phyloP scores from a whole-genome alignment of 1,284 basidiomycete genomes.

The Pseudozyma thailandica region DNA sequence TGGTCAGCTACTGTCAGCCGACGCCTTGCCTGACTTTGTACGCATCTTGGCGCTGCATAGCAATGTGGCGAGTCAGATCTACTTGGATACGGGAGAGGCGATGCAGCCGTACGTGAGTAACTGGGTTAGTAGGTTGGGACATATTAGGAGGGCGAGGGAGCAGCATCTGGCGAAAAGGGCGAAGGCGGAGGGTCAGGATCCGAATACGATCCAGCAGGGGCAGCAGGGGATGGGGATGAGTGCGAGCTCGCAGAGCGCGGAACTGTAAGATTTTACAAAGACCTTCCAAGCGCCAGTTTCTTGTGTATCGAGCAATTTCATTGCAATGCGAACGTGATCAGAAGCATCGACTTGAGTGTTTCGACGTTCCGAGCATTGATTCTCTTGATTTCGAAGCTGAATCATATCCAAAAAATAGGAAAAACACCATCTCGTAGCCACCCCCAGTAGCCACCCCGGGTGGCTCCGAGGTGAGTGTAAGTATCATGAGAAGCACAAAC shows the following conservation, averaged over 20 bases:
- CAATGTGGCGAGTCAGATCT: slow-evolving; percentile 66
- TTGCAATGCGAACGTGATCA: too few species aligned
- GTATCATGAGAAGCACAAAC: too few species aligned
- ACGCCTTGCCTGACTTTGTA: slow-evolving; percentile 60
- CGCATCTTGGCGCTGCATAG: slow-evolving; percentile 62
- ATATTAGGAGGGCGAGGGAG: slow-evolving; percentile 39
- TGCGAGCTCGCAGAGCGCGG: slow-evolving; percentile 25
- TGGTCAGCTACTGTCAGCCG: slow-evolving; percentile 61
- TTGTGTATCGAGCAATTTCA: too few species aligned
- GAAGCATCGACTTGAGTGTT: too few species aligned
- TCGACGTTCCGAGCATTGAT: too few species aligned
- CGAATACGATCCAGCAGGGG: background rate
- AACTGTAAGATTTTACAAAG: slow-evolving; percentile 54
- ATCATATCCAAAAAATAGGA: too few species aligned
- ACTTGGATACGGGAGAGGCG: slow-evolving; percentile 61
- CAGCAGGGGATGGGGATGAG: slow-evolving; percentile 17
- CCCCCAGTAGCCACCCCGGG: too few species aligned
- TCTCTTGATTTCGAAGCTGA: too few species aligned
- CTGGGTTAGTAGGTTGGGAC: slow-evolving; percentile 57
- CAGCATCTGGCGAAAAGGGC: slow-evolving; percentile 31
- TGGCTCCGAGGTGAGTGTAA: too few species aligned
- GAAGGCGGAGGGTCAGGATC: slow-evolving; percentile 9
- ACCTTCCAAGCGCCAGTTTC: slow-evolving; percentile 10
- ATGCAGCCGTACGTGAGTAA: slow-evolving; percentile 65
- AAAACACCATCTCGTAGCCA: too few species aligned